These are phyloP conservation scores for Choanephora cucurbitarum DNA, from an alignment of 371 early-diverging fungal species.

Conservation along the genomic window DNA sequence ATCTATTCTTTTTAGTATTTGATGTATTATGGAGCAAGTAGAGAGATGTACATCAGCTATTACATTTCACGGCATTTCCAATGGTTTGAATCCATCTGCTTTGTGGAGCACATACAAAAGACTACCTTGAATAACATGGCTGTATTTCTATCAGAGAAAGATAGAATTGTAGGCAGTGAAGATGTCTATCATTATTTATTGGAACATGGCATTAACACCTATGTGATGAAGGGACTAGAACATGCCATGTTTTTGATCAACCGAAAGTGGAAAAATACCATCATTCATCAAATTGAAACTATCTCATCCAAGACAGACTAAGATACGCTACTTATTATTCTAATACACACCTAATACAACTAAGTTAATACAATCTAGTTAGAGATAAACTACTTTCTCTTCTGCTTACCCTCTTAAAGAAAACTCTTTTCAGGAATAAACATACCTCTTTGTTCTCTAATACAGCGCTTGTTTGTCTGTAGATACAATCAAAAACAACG, in stretches of 20 bases:
- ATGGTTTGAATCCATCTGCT: conserved; percentile 61
- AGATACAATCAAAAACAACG: too few species aligned
- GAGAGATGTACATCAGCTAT: conserved; percentile 66
- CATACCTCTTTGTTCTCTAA: too few species aligned
- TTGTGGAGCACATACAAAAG: conserved; percentile 21
- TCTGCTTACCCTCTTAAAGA: too few species aligned
- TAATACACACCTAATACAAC: too few species aligned
- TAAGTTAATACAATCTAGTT: too few species aligned
- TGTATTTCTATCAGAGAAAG: conserved; percentile 49
- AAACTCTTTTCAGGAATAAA: too few species aligned
- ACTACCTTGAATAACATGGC: conserved; percentile 27
- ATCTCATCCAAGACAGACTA: conserved; percentile 27
- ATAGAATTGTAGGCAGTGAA: conserved; percentile 45
- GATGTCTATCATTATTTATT: conserved; percentile 38
- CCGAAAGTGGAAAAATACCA: conserved; percentile 37
- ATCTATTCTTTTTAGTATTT: conserved; percentile 32
- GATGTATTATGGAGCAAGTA: conserved; percentile 59
- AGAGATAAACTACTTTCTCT: too few species aligned
- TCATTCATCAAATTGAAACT: conserved; percentile 28
- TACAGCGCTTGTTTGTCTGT: too few species aligned
- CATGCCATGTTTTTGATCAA: conserved; percentile 55
- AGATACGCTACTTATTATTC: not conserved
- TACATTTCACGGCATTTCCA: conserved; percentile 66
- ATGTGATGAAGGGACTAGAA: conserved; percentile 45
- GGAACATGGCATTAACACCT: conserved; percentile 21